phyloP scores from a whole-genome alignment of 202 grass and related monocot genomes.

The Schoenoplectus tabernaemontani region DNA sequence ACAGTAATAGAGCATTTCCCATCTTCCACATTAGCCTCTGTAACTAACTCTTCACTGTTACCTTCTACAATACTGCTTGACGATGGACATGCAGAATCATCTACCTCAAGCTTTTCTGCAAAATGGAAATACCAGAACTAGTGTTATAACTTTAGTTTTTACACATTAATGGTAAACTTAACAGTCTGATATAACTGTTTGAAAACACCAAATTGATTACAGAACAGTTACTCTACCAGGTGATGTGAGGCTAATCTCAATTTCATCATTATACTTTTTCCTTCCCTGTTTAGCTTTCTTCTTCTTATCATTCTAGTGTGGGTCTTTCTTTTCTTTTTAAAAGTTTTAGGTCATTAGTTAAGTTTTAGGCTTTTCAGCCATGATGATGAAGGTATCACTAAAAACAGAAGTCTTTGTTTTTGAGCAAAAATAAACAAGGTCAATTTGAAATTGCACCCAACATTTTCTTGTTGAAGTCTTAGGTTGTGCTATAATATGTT shows the following conservation, averaged over 20 bases:
- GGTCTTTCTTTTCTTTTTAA: not conserved
- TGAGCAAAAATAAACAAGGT: too few species aligned
- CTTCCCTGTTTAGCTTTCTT: not conserved
- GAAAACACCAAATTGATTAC: not conserved
- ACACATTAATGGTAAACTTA: not conserved
- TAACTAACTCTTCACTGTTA: not conserved
- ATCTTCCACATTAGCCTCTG: not conserved
- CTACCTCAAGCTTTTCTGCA: not conserved
- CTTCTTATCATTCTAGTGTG: too few species aligned
- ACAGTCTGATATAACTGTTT: not conserved
- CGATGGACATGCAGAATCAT: not conserved
- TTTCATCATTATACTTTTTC: not conserved
- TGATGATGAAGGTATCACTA: not conserved
- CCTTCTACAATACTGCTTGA: not conserved
- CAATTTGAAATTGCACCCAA: too few species aligned
- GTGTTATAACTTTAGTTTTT: not conserved
- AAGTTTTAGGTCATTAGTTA: not conserved
- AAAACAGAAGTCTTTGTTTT: not conserved
- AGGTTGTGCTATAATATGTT: not conserved
- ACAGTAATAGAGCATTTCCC: conserved; percentile 22
- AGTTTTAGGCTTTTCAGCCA: not conserved
- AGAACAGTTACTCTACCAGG: not conserved
- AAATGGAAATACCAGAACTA: not conserved
- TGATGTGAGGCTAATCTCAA: not conserved
- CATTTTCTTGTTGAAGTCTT: not conserved